Evolutionary conservation across 2,329 filamentous ascomycete genomes (phyloP), one percentile per base, ranked within the genome.

Genomic region (Colletotrichum spinosum): DNA sequence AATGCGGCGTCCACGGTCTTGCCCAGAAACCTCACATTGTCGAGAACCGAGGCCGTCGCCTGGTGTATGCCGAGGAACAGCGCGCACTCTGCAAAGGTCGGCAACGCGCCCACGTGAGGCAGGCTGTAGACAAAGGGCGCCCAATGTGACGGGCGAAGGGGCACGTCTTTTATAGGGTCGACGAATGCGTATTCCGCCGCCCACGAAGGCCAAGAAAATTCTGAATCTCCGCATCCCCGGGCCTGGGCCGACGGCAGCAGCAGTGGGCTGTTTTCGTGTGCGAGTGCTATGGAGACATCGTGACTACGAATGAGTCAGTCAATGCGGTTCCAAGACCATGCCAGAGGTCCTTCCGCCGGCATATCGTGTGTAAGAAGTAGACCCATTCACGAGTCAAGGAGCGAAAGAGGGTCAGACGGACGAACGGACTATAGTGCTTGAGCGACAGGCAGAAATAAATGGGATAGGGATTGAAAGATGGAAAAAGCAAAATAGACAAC

Each of bases 21-120:
- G n/a, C 85, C 75, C 1, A 87, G 73, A 25, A 80, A 79, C 5
- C 84, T 79, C 72, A 85, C 80, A 53, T 84, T 80, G 58, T 87
- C 84, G 3, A 87, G 78, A 55, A 87, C 82, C 12, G 79, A 76
- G 5, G 83, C 82, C 1, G 82, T 83, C 55, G 76, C 74, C 1
- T 76, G 74, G 55, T 84, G 81, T n/a, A 86, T 73, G n/a, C 76
- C 73, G 2, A 84, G 72, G 0, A 77, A 75, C 10, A 78, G 76
- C 34, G 75, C 76, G 17, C 77, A 82, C 38, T 76, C 77, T 6
- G 75, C 70, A 69, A 86, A 86, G 0, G 77, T 73, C 2, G 77
- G 77, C 65, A 80, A 77, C 5, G 77, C 72, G 1, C 78, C 75
- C 3, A 84, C 73, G 12, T 37, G 46, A 13, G 50, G 37, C 2